Base-by-base conservation (phyloP, 768 basidiomycete genomes). In the Boletus pseudopeckii region DNA sequence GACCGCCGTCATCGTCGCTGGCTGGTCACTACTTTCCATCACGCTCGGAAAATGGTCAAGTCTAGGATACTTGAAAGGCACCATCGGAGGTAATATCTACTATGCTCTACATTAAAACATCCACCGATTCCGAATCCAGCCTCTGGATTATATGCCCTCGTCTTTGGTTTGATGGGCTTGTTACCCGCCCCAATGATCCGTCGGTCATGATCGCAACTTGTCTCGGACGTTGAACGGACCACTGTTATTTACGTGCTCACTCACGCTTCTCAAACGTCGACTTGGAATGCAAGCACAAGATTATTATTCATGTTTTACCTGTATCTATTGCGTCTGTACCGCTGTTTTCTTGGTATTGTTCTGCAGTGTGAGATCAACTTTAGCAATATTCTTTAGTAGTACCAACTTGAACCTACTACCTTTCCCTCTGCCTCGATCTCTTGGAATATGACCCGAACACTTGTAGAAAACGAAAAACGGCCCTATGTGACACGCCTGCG, bases 101-200 rank as follows among this genome's bases (percentile, higher is more conserved):
- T 32, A 20, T 43, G 3, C 9, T 50, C 14, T 39, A 1, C 13
- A n/a, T 9, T 43, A 0, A 37, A 30, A 50, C 40, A 28, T 13
- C 26, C 38, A 41, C 54, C 32, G 50, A 61, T 55, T n/a, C 37
- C 14, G 18, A 45, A 40, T 43, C 5, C 60, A 91, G 88, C 85
- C 11, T 83, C 81, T 11, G 85, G 83, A 10, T 66, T 88, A 43
- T 91, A 90, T 59, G 81, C 82, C 8, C 74, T 89, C 39, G 74
- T 74, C 18, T 88, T 91, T 63, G 89, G 89, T n/a, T 67, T 89
- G 34, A 77, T 91, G 52, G 89, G 88, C 3, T 74, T 91, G 20
- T 71, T 90, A 48, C 86, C 88, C 14, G 79, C 80, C 24, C 87
- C 87, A 13, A 80, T 75, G 67, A 72, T 79, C 48, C 74, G 79